These are phyloP conservation scores for Paspalum vaginatum DNA, from an alignment of 176 grass and related monocot genomes.

Conservation along the genomic window DNA sequence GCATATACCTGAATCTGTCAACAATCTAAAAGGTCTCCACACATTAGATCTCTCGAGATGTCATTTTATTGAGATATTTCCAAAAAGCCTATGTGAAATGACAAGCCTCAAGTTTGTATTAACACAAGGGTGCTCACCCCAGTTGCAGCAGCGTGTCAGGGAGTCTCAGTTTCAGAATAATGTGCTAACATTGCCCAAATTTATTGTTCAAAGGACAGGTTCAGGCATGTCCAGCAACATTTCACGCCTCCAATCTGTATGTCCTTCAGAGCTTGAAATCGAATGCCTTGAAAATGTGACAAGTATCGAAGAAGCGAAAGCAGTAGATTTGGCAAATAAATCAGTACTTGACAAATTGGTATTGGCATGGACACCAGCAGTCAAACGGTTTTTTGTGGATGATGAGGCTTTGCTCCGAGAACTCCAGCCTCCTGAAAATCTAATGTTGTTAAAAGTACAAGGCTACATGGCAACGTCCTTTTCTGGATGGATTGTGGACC, in stretches of 20 bases:
- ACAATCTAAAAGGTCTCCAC: not conserved
- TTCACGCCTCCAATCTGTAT: not conserved
- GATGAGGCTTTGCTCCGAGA: not conserved
- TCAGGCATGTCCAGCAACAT: not conserved
- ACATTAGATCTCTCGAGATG: slow-evolving; percentile 1
- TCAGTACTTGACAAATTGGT: not conserved
- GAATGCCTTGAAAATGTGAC: not conserved
- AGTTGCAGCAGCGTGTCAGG: not conserved
- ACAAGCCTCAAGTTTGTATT: not conserved
- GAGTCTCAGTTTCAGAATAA: not conserved
- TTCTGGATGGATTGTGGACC: not conserved
- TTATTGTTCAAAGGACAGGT: not conserved
- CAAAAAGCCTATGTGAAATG: not conserved
- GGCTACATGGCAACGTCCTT: not conserved
- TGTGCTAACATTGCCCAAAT: not conserved
- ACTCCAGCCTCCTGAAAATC: not conserved
- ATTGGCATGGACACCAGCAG: not conserved
- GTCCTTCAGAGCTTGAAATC: not conserved
- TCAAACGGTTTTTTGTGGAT: not conserved
- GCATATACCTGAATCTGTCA: slow-evolving; percentile 11
- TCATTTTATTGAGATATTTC: not conserved
- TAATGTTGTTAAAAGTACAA: not conserved
- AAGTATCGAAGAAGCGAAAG: not conserved
- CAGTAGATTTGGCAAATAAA: not conserved
- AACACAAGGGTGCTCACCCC: not conserved